A percentile compares a stretch with the other conserved stretches of the same genome.
These are phyloP conservation scores for Coemansia sp. DNA, from an alignment of 192 early-diverging fungal genomes.

Conservation along the genomic window DNA sequence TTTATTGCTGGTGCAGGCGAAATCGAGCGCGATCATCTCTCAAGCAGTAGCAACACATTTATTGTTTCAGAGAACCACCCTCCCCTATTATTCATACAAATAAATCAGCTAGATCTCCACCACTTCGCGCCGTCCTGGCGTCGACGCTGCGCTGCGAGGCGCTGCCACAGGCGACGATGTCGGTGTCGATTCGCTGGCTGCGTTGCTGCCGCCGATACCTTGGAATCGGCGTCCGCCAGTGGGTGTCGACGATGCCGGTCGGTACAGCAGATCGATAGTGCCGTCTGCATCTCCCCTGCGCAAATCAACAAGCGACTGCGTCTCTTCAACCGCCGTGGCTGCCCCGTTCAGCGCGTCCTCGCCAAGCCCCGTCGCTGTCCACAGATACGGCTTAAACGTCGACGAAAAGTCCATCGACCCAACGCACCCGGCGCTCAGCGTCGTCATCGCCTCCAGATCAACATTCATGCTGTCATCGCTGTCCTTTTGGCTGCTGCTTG, in stretches of 20 bases:
- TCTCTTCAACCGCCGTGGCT: constrained; percentile 23
- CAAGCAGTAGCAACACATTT: not conserved
- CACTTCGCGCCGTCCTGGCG: constrained; percentile 43
- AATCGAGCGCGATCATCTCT: too few species aligned
- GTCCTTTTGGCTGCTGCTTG: not conserved
- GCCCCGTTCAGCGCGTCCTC: constrained; percentile 15
- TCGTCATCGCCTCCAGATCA: constrained; percentile 44
- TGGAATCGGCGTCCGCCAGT: constrained; percentile 25
- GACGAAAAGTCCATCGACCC: constrained; percentile 29
- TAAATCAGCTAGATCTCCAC: constrained; percentile 21
- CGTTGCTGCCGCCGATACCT: not conserved
- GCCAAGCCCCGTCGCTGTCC: constrained; percentile 17
- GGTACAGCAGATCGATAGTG: constrained; percentile 25
- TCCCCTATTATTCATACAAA: not conserved
- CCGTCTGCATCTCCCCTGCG: constrained; percentile 16
- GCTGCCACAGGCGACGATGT: constrained; percentile 35
- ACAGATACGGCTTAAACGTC: constrained; percentile 45
- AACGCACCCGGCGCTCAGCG: constrained; percentile 26
- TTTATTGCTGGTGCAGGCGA: too few species aligned
- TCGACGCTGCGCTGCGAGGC: constrained; percentile 52
- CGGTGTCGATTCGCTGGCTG: constrained; percentile 35
- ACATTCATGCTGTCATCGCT: constrained; percentile 17
- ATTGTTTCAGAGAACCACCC: too few species aligned
- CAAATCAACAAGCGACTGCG: constrained; percentile 38
- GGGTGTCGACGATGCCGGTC: constrained; percentile 48